These are phyloP conservation scores for Sclerotinia trifoliorum DNA, from an alignment of 2,329 filamentous ascomycete genomes.

Conservation along the genomic window DNA sequence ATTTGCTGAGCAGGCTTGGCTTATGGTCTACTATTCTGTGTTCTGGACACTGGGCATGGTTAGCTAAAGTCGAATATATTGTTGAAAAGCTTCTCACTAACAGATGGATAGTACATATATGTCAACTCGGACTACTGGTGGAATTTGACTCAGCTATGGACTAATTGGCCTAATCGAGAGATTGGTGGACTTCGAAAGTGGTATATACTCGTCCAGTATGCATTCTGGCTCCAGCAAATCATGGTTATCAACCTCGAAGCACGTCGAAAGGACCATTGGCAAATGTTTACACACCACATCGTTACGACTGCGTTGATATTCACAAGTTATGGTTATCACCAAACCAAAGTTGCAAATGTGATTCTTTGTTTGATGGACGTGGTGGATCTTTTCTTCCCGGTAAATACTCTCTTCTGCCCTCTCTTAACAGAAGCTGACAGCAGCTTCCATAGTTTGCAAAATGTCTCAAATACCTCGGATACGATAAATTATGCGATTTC, in stretches of 20 bases:
- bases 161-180: slow-evolving; percentile 77
- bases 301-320: slow-evolving; percentile 81
- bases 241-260: slow-evolving; percentile 94
- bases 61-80: slow-evolving; percentile 39
- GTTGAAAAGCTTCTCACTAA: slow-evolving; percentile 28
- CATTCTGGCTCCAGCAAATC: slow-evolving; percentile 93
- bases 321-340: slow-evolving; percentile 80
- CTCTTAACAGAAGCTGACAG: slow-evolving; percentile 17
- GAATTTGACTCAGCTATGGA: slow-evolving; percentile 77
- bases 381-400: slow-evolving; percentile 83
- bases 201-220: slow-evolving; percentile 87
- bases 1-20: slow-evolving; percentile 93
- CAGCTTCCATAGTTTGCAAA: slow-evolving; percentile 70
- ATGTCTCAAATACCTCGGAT: slow-evolving; percentile 86
- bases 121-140: slow-evolving; percentile 74
- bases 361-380: slow-evolving; percentile 93
- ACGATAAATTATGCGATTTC: slow-evolving; percentile 72
- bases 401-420: slow-evolving; percentile 42
- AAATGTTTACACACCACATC: slow-evolving; percentile 95
- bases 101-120: slow-evolving; percentile 67
- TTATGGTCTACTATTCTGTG: slow-evolving; percentile 76
- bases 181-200: slow-evolving; percentile 73
- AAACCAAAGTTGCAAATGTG: slow-evolving; percentile 82
- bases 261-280: slow-evolving; percentile 88
- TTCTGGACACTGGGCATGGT: slow-evolving; percentile 87